Percentiles rank a stretch among this genome's conserved stretches.
phyloP scores from a whole-genome alignment of 2,329 filamentous ascomycete species.

The Exophiala xenobiotica region DNA sequence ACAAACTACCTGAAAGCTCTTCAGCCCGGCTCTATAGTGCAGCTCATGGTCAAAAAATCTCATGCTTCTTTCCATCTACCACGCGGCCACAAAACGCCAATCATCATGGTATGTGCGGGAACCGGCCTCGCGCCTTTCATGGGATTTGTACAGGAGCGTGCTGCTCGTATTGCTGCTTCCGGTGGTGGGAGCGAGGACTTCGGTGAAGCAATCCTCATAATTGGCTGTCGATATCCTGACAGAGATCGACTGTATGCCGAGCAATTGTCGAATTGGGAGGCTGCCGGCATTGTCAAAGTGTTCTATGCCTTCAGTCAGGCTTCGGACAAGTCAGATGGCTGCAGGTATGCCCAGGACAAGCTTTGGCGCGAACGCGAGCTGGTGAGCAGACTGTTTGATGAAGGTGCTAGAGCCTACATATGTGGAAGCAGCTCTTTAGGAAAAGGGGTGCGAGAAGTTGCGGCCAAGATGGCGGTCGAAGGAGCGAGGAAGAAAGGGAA shows the following conservation, averaged over 20 bases:
- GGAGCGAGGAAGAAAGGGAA: conserved; percentile 37
- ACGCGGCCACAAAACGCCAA: conserved; percentile 35
- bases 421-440: conserved; percentile 61
- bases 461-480: conserved; percentile 36
- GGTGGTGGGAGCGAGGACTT: conserved; percentile 29
- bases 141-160: conserved; percentile 63
- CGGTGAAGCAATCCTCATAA: conserved; percentile 38
- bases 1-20: conserved; percentile 59
- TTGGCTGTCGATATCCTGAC: conserved; percentile 38
- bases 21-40: conserved; percentile 34
- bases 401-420: conserved; percentile 60
- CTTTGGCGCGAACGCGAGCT: conserved; percentile 50
- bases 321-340: conserved; percentile 46
- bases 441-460: conserved; percentile 47
- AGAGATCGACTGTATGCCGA: conserved; percentile 39
- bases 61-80: conserved; percentile 40
- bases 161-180: conserved; percentile 32
- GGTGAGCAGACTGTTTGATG: conserved; percentile 46
- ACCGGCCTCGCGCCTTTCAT: conserved; percentile 63
- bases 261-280: conserved; percentile 56
- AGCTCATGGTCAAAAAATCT: conserved; percentile 39
- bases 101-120: conserved; percentile 43
- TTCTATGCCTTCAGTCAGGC: conserved; percentile 58
- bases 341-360: conserved; percentile 55
- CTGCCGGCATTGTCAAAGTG: conserved; percentile 60